Evolutionary conservation across 176 grass and related monocot species (phyloP), one percentile per base, ranked within the genome.

Genomic region (Saccharum spontaneum): DNA sequence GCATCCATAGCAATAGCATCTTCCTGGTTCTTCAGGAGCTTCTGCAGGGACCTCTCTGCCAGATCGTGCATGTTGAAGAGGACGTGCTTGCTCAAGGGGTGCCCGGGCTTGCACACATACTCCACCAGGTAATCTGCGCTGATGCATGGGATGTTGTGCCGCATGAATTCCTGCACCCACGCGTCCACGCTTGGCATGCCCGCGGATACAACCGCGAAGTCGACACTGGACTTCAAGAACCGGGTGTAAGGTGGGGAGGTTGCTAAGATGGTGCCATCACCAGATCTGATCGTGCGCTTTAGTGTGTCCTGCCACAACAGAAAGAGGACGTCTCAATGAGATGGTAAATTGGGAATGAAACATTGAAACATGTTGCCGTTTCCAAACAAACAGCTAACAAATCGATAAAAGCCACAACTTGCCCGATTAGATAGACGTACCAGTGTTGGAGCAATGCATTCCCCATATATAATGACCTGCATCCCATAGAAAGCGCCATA

Each of bases 171-270:
- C 75, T 89, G 91, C 2, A 95, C 87, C 89, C 96, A 98, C 6
- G 57, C 76, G 62, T 98, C 91, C 13, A 71, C 78, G 59, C 83
- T 78, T 20, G 83, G 69, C 66, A 90, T 87, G 24, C 78, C 83
- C 2, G 87, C 70, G 4, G 92, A 89, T 52, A 98, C 85, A 5
- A 98, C 73, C 4, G 91, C 92, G 22, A 90, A 98, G 43, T 93
- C 87, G 4, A 93, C 68, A n/a, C 50, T 40, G 3, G 80, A 50
- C 62, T 88, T 93, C 17, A 98, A 67, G 54, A 94, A 62, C 14
- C 91, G 87, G 73, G 87, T 90, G 69, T 98, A 98, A n/a, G 96
- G 96, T 41, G 96, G 93, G 48, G 91, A 88, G 87, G 96, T 98
- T 34, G 96, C 96, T 24, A 98, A 79, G 37, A 98, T 87, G 69